Percentiles rank a stretch among this genome's conserved stretches.
These are phyloP conservation scores for Erythrobasidium yunnanense DNA, from an alignment of 768 basidiomycete genomes.

Conservation along the genomic window DNA sequence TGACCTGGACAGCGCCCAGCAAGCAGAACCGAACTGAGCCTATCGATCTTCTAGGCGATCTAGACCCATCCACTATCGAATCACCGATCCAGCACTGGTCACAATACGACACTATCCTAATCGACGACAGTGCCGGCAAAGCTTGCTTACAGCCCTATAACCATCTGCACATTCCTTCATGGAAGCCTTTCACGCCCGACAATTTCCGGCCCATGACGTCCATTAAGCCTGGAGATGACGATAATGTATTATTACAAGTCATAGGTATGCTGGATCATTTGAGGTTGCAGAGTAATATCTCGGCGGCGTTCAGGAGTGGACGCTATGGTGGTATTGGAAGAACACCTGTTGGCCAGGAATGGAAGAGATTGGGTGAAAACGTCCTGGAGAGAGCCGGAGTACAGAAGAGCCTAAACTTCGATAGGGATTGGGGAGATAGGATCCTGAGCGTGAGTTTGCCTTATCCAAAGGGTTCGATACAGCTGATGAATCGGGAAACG, in stretches of 20 bases:
- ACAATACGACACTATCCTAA: conserved; percentile 20
- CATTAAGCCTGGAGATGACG: neutral
- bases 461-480: too few relatives aligned
- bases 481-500: too few relatives aligned
- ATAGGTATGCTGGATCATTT: conserved; percentile 7
- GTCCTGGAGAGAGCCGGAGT: neutral
- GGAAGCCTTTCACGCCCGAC: neutral
- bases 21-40: neutral
- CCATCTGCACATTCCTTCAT: conserved; percentile 7
- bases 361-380: neutral
- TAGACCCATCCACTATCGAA: neutral
- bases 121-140: conserved; percentile 18
- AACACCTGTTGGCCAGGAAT: neutral
- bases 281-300: conserved; percentile 4
- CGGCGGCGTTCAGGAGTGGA: neutral
- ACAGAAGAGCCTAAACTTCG: neutral
- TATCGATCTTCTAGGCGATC: neutral
- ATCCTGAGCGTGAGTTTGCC: neutral
- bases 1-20: conserved; percentile 6
- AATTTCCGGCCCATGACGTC: too few relatives aligned
- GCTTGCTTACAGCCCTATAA: conserved; percentile 10
- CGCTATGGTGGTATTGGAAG: neutral
- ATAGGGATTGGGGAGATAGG: conserved; percentile 4
- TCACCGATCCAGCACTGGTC: conserved; percentile 12
- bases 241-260: neutral